Evolutionary conservation across 108 stramenopile genomes (phyloP).

Genomic region (Nitzschia sp.): DNA sequence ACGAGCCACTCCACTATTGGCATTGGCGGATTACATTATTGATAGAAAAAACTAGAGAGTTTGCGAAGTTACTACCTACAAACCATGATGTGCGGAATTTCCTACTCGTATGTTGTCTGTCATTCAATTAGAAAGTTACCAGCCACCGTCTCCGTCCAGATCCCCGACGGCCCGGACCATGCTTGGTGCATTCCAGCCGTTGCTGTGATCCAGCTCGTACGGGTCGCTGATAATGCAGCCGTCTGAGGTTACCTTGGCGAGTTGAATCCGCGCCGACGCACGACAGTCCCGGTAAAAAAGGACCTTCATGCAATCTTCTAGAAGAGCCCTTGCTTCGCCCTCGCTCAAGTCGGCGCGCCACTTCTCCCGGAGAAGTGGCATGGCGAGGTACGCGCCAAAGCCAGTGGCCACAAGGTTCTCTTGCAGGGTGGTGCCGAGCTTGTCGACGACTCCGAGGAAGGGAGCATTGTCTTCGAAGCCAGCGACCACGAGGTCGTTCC

Average conservation of each 20-base stretch:
- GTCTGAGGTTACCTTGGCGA: constrained; percentile 87
- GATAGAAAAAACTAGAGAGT: constrained; percentile 83
- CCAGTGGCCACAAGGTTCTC: constrained; percentile 97
- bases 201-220: constrained; percentile 73
- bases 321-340: constrained; percentile 92
- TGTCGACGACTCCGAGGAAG: constrained; percentile 95
- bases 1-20: constrained; percentile 77
- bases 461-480: constrained; percentile 63
- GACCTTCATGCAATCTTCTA: constrained; percentile 98
- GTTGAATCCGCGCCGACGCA: constrained; percentile 91
- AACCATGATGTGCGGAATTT: too few relatives aligned
- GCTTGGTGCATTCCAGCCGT: constrained; percentile 61
- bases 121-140: constrained; percentile 33
- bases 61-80: too few relatives aligned
- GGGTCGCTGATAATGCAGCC: constrained; percentile 80
- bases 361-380: constrained; percentile 93
- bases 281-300: constrained; percentile 98
- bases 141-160: constrained; percentile 82
- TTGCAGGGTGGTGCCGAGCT: constrained; percentile 95
- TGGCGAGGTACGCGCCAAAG: constrained; percentile 93
- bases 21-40: constrained; percentile 94
- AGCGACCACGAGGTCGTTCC: constrained; percentile 96
- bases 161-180: constrained; percentile 65
- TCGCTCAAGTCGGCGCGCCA: constrained; percentile 89
- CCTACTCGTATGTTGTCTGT: background rate